Conservation (phyloP, 2,329 filamentous ascomycete genomes). For the Metarhizium sp. region DNA sequence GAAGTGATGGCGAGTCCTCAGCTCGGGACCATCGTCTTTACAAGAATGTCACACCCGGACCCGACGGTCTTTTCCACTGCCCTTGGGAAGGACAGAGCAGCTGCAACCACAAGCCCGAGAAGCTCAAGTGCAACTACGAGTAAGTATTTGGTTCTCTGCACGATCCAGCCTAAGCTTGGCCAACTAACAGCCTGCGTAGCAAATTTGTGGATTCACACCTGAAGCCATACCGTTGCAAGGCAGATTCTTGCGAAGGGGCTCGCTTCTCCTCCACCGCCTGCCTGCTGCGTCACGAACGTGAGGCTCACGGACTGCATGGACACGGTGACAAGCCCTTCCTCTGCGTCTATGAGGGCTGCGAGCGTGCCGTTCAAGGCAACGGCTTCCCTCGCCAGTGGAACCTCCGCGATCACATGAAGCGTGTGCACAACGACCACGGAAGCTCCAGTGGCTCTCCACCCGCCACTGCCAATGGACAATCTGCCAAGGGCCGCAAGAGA, state of each 20-base stretch:
- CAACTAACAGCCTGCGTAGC: slow-evolving; percentile 38
- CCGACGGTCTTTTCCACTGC: slow-evolving; percentile 87
- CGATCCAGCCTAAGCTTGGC: background rate
- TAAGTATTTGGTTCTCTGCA: slow-evolving; percentile 40
- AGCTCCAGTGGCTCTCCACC: slow-evolving; percentile 32
- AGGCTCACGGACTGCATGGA: slow-evolving; percentile 91
- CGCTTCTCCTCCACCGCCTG: slow-evolving; percentile 94
- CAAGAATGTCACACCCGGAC: slow-evolving; percentile 51
- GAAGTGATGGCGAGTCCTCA: slow-evolving; percentile 41
- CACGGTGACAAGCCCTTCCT: slow-evolving; percentile 89
- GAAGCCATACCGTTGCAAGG: slow-evolving; percentile 94
- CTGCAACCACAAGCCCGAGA: slow-evolving; percentile 87
- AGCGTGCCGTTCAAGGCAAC: slow-evolving; percentile 70
- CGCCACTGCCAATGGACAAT: slow-evolving; percentile 18
- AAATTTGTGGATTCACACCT: slow-evolving; percentile 96
- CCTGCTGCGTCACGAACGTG: slow-evolving; percentile 86
- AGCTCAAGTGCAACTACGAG: slow-evolving; percentile 99
- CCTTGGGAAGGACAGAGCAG: slow-evolving; percentile 63
- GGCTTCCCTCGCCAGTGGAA: slow-evolving; percentile 96
- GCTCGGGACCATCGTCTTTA: slow-evolving; percentile 62
- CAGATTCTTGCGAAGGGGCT: slow-evolving; percentile 70
- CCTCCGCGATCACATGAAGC: slow-evolving; percentile 92
- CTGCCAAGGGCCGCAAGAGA: slow-evolving; percentile 45
- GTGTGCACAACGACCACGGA: slow-evolving; percentile 65
- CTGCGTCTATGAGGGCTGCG: slow-evolving; percentile 80